Evolutionary conservation across 139 green algal species (phyloP), one percentile per base, ranked within the genome.

Genomic region (Zygnema circumcarinatum): DNA sequence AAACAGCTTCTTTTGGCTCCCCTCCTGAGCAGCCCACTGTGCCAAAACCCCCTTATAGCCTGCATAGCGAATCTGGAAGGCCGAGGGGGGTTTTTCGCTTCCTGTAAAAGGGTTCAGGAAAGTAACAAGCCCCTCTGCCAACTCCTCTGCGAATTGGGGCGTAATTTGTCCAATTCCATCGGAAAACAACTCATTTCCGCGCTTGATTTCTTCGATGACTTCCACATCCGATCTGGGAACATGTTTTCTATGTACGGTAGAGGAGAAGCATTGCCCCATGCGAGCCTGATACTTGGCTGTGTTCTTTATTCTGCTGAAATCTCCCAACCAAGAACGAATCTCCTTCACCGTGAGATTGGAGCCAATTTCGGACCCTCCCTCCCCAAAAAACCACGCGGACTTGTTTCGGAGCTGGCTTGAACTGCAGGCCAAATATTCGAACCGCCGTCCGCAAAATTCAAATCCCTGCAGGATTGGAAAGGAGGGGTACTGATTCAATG

Each of bases 231-330:
- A 22, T 85, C 38, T 35, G 21, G 73, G 16, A 47, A 86, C 32
- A 56, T 35, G 25, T 53, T 32, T n/a, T 33, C 67, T 29, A 33
- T 69, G 25, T 54, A 88, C 29, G 42, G 81, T 88, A 42, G 39
- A 87, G 38, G 86, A 91, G 92, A 93, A 94, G 84, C 84, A 90
- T 79, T 94, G 92, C 3, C 92, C 92, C 75, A 94, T 82, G 32
- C 92, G 78, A 20, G 92, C 85, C 0, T 89, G 84, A 67, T 53
- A 93, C 89, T 93, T 93, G 79, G 89, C 88, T 7, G 79, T 69
- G 16, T 35, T 52, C 32, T 67, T 53, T 47, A 92, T 87, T 42
- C 32, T 33, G 36, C 53, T 32, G 7, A 92, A 88, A 39, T 93
- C 82, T 39, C 91, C 91, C 69, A 93, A 79, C 78, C 72, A 90